These are phyloP conservation scores for Globisporangium cystogenes DNA, from an alignment of 352 stramenopile species.

Conservation along the genomic window DNA sequence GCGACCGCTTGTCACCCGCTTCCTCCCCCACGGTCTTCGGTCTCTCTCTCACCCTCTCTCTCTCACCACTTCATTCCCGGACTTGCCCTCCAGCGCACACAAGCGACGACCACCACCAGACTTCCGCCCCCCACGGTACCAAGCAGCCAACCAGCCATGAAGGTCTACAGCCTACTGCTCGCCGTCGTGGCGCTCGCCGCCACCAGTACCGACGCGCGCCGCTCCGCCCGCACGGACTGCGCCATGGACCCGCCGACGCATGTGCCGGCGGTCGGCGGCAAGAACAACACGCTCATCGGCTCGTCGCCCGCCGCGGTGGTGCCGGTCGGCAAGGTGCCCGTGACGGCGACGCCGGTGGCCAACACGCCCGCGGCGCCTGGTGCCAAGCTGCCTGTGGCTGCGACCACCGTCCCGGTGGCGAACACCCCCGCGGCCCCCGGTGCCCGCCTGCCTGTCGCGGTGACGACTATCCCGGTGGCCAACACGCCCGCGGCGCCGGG, in stretches of 20 bases:
- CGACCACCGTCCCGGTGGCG: neutral
- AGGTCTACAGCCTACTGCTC: conserved; percentile 16
- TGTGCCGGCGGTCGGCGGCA: neutral
- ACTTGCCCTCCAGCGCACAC: neutral
- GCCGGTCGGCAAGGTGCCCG: conserved; percentile 1
- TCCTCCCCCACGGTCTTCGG: too few relatives aligned
- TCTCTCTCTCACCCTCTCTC: neutral
- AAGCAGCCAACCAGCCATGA: conserved; percentile 8
- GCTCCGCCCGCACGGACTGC: conserved; percentile 8
- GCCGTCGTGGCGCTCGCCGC: conserved; percentile 10
- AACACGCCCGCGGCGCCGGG: neutral
- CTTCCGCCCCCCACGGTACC: neutral
- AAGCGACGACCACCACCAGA: conserved; percentile 1
- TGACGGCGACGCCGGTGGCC: neutral
- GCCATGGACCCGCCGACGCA: conserved; percentile 3
- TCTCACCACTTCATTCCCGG: neutral
- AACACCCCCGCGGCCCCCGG: neutral
- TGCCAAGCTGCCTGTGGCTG: too few relatives aligned
- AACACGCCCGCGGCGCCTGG: neutral
- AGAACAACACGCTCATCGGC: neutral
- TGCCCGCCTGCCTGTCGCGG: neutral
- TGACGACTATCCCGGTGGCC: conserved; percentile 1
- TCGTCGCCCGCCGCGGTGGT: neutral
- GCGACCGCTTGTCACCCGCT: too few relatives aligned
- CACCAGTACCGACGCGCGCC: conserved; percentile 2